Base-by-base conservation (phyloP, 139 green algal species). In the Chlorella sorokiniana region DNA sequence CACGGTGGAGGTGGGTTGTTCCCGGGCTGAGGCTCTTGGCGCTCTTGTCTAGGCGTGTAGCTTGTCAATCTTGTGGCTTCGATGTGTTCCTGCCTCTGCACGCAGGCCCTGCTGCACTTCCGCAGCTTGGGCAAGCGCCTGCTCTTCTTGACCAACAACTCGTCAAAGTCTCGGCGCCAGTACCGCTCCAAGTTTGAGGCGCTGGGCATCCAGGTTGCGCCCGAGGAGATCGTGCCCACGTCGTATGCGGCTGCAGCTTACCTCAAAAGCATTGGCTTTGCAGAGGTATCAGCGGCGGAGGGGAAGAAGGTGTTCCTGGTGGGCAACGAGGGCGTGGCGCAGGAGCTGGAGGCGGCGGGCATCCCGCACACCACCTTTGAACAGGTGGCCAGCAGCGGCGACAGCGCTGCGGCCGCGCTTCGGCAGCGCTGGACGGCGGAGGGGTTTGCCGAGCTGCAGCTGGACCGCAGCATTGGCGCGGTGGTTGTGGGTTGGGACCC, bases 121-220 rank as follows among this genome's bases (percentile, higher is more conserved):
- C 85, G 88, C 1, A 16, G 14, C 0, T 63, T 42, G 8, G 91
- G 90, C 74, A 92, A 93, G 83, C 88, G 86, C 20, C 74, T 94
- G 31, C 73, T 94, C 33, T 95, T 94, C 76, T 83, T 93, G 0
- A 95, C 90, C 38, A 95, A 95, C 83, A 95, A 95, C 85, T 74
- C 77, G 31, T 83, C 63, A 69, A 86, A 89, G 71, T 88, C 82
- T 3, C 51, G 88, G 18, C 11, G 22, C n/a, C 51, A 81, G 51
- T 93, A 93, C 52, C 75, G 85, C 1, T 33, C 23, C 5, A 92
- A 92, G 65, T 92, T 94, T 51, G 27, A 37, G 8, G 62, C 76
- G 7, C 75, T 94, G 59, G 86, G 88, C 40, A 87, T 94, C 29
- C 48, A 92, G 56, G 91, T 86, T 4, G 67, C 79, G 4, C 56